Percentiles rank a stretch among this genome's conserved stretches.
Conservation (phyloP, 202 grass and related monocot species). For the Bolboschoenoplectus hybrid region DNA sequence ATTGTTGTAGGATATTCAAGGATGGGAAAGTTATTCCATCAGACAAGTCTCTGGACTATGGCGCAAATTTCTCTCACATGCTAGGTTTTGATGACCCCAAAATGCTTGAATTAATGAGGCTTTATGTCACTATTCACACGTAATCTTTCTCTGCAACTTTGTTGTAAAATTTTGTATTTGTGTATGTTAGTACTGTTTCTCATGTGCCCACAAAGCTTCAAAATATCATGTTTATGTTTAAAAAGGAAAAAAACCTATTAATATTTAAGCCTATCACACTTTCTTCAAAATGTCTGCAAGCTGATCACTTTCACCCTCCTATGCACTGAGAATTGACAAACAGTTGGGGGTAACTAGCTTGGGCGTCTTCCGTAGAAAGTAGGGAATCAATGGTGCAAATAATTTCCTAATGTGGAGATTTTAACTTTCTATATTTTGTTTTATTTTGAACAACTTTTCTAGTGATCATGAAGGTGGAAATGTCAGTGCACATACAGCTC, state of each 20-base stretch:
- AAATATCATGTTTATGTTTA: constrained; percentile 20
- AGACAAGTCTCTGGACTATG: constrained; percentile 81
- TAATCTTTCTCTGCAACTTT: constrained; percentile 40
- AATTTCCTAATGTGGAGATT: neutral
- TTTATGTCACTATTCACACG: constrained; percentile 98
- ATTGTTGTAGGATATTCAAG: constrained; percentile 77
- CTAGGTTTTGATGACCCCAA: constrained; percentile 95
- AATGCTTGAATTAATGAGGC: constrained; percentile 97
- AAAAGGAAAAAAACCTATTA: constrained; percentile 15
- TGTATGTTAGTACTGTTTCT: constrained; percentile 3
- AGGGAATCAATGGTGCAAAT: neutral
- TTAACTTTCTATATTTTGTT: neutral
- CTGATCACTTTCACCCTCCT: constrained; percentile 4
- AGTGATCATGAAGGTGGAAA: constrained; percentile 98
- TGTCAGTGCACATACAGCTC: constrained; percentile 96
- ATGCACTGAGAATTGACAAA: neutral
- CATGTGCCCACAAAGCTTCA: constrained; percentile 3
- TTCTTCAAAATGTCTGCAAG: neutral
- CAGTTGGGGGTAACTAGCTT: neutral
- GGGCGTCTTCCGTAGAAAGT: neutral
- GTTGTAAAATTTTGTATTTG: neutral
- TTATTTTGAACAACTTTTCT: constrained; percentile 41
- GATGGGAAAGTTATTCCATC: constrained; percentile 69
- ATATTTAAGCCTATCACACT: neutral
- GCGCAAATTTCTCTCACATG: constrained; percentile 97